phyloP scores from a whole-genome alignment of 148 eudicot genomes.

The Oxyria digyna region DNA sequence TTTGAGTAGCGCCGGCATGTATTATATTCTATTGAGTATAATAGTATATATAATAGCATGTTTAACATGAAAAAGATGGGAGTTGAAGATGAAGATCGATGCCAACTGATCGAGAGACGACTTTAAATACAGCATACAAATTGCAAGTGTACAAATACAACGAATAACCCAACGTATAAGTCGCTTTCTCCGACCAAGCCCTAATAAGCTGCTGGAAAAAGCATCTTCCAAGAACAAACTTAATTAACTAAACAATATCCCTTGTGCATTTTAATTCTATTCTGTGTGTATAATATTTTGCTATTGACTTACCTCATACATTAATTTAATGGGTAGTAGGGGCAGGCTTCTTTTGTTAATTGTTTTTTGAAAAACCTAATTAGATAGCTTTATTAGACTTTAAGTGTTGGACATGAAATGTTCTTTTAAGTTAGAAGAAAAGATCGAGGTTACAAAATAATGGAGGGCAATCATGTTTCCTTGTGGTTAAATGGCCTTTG shows the following conservation, averaged over 20 bases:
- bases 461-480: neutral
- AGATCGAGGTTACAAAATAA: neutral
- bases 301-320: neutral
- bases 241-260: neutral
- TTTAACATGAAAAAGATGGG: conserved; percentile 4
- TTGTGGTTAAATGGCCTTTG: neutral
- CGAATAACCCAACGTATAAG: neutral
- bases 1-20: neutral
- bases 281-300: neutral
- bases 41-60: neutral
- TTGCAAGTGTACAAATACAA: neutral
- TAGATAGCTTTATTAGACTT: neutral
- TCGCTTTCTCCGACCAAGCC: neutral
- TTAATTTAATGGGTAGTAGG: neutral
- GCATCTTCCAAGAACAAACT: conserved; percentile 5
- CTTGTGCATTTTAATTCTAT: neutral
- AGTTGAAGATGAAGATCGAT: neutral
- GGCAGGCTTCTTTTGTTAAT: too few relatives aligned
- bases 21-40: neutral
- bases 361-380: neutral
- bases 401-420: conserved; percentile 2
- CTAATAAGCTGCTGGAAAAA: neutral
- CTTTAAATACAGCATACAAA: neutral
- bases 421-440: neutral
- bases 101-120: neutral